Evolutionary conservation across 805 yeast genomes (phyloP), one percentile per base, ranked within the genome.

Genomic region (Saturnispora serradocipensis): DNA sequence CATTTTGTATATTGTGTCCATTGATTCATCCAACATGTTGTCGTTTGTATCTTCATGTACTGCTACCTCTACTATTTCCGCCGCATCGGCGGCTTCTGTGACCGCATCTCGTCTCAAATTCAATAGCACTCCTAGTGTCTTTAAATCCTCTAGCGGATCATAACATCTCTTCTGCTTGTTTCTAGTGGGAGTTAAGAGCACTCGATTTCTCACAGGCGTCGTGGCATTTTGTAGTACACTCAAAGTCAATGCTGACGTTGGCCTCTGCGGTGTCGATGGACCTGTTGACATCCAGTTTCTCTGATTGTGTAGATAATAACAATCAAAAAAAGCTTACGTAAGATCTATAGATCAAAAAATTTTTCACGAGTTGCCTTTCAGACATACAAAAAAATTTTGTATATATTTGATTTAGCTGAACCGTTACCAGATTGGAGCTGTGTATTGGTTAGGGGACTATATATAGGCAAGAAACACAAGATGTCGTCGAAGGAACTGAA

Each of bases 401-500:
- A 10, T 30, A 30, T 11, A 30, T n/a, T 13, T 30, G 34, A 30
- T 30, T 11, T 2, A 9, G 4, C 34, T 30, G 34, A 30, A 30
- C 9, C 5, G 10, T 30, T 2, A 30, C 34, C 5, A 30, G n/a
- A 10, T 30, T 30, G 11, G 11, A 30, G 34, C 34, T 30, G 34
- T 30, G n/a, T 30, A 13, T 30, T 30, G 13, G 34, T 30, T 30
- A 16, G 39, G 20, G 39, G 20, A 35, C 20, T n/a, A 7, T 35
- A n/a, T 35, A n/a, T 35, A 35, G 20, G 39, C 20, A 35, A 38
- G 22, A 58, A 47, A 57, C 62, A 66, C 16, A 55, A 50, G 52
- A 74, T 75, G 20, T 79, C 77, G 56, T 65, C 82, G n/a, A 76
- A 76, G 44, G 76, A 75, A 46, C 83, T 84, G 69, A 88, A 85